Conservation (phyloP, 352 stramenopile species). For the Globisporangium polare region DNA sequence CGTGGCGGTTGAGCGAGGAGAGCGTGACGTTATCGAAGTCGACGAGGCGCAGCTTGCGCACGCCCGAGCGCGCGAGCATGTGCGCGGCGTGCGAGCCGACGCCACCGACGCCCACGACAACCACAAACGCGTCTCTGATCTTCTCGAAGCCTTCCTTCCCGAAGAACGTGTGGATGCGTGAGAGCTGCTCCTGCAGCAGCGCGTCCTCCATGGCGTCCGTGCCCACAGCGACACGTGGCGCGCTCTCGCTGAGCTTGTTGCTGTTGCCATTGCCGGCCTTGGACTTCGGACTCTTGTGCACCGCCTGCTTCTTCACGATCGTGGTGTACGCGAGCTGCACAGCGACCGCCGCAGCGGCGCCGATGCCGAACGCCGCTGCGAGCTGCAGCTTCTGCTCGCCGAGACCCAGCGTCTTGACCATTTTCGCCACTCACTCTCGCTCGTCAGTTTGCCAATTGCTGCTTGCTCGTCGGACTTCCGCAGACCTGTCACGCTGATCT, state of each 20-base stretch:
- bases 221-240: slow-evolving; percentile 9
- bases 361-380: slow-evolving; percentile 52
- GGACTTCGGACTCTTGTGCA: neutral
- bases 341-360: slow-evolving; percentile 38
- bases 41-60: slow-evolving; percentile 94
- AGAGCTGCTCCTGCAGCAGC: slow-evolving; percentile 83
- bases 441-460: neutral
- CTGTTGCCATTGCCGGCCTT: neutral
- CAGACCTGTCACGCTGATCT: neutral
- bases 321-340: slow-evolving; percentile 40
- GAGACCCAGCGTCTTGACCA: slow-evolving; percentile 45
- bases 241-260: slow-evolving; percentile 2
- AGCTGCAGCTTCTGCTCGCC: slow-evolving; percentile 26
- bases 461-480: neutral
- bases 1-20: slow-evolving; percentile 98
- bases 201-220: slow-evolving; percentile 45
- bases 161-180: slow-evolving; percentile 94
- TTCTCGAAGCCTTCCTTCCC: slow-evolving; percentile 88
- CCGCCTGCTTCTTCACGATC: slow-evolving; percentile 20
- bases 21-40: slow-evolving; percentile 99
- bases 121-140: slow-evolving; percentile 87
- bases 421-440: slow-evolving; percentile 15
- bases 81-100: slow-evolving; percentile 97
- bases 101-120: slow-evolving; percentile 96
- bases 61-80: slow-evolving; percentile 96